Evolutionary conservation across 495 filamentous ascomycete genomes (phyloP), one percentile per base, ranked within the genome.

Genomic region (Rusavskia elegans): DNA sequence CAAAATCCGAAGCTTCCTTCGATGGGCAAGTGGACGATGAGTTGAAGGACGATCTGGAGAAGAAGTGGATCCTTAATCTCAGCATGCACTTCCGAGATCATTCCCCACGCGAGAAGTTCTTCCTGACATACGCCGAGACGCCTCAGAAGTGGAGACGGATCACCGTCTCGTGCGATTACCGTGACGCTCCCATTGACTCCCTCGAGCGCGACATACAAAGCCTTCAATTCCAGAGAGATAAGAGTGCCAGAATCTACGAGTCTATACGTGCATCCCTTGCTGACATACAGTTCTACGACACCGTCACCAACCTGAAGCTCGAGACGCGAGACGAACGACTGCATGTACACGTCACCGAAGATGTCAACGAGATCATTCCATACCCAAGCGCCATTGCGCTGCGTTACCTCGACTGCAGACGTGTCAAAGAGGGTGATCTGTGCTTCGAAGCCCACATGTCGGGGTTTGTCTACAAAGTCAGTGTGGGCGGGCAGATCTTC

Each of bases 11-110:
- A 49, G 42, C 16, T 9, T 63, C 59, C 10, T 55, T 56, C 14
- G 53, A 51, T 8, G 72, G 71, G 5, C 68, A 70, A 40, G 70
- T 76, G 53, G 76, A 79, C 30, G 72, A 76, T 52, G 73, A 77
- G 55, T 71, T 95, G 52, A 81, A 79, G 52, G 78, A 83, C 55
- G 92, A 97, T 67, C 72, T 95, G 56, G 89, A 96, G 57, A 74
- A 74, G 53, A 81, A 79, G 64, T 98, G 92, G 92, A 96, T 97
- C 53, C 72, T 98, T 55, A 98, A 98, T 60, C 74, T 98, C 52
- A 95, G 89, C 68, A 97, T 98, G 92, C 88, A 95, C 68, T 97
- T 96, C 63, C 83, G 90, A 48, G 92, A 98, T 66, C 83, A 84
- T 56, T 95, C 92, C 11, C 87, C 85, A 50, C 80, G 93, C 38